A percentile compares a stretch with the other conserved stretches of the same genome.
phyloP scores from a whole-genome alignment of 1,284 basidiomycete genomes.

The Trametes sp. region DNA sequence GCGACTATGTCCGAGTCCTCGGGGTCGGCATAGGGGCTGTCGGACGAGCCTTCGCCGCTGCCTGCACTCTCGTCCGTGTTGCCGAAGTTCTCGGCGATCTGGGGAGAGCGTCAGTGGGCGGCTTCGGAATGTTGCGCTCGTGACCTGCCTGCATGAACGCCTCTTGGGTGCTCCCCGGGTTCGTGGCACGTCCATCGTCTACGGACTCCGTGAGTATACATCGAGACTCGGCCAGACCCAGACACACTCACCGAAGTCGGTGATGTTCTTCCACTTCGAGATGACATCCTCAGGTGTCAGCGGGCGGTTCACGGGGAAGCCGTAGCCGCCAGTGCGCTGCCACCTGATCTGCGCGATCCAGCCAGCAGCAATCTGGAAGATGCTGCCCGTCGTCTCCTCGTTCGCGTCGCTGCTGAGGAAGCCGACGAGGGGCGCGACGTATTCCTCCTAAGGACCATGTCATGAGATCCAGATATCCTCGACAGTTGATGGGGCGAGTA shows the following conservation, averaged over 20 bases:
- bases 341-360: slow-evolving; percentile 95
- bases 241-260: slow-evolving; percentile 73
- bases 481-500: too few species aligned
- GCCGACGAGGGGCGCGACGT: slow-evolving; percentile 90
- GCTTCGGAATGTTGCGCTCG: background rate
- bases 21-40: slow-evolving; percentile 72
- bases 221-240: background rate
- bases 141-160: slow-evolving; percentile 69
- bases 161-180: slow-evolving; percentile 78
- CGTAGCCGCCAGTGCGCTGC: slow-evolving; percentile 89
- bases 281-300: slow-evolving; percentile 83
- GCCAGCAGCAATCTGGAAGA: slow-evolving; percentile 93
- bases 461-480: background rate
- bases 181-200: slow-evolving; percentile 81
- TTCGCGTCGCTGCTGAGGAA: slow-evolving; percentile 90
- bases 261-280: slow-evolving; percentile 83
- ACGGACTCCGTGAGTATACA: slow-evolving; percentile 10
- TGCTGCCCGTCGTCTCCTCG: slow-evolving; percentile 73
- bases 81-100: slow-evolving; percentile 84
- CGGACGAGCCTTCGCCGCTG: slow-evolving; percentile 35
- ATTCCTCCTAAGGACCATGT: slow-evolving; percentile 73
- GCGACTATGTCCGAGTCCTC: slow-evolving; percentile 89
- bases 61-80: slow-evolving; percentile 58
- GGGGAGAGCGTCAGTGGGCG: slow-evolving; percentile 12
- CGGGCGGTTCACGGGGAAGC: slow-evolving; percentile 83